Base-by-base conservation (phyloP, 257 asterid species). In the Lavandula angustifolia region DNA sequence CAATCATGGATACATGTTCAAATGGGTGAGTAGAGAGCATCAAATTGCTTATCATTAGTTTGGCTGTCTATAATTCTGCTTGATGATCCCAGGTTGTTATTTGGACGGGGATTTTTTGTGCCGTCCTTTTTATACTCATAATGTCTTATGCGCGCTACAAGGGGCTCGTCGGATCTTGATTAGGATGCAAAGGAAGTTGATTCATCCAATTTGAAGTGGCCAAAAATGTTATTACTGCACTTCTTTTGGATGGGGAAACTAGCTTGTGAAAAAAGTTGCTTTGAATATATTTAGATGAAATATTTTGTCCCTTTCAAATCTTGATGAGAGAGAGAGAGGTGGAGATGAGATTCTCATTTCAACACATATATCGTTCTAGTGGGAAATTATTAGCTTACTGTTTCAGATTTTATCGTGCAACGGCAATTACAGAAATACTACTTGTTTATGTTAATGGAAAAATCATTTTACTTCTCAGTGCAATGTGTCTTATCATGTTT, bases 101-200 rank as follows among this genome's bases (percentile, higher is more conserved):
- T 3, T 2, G 68, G 18, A 1, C 81, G 0, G 96, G 84, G 10
- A 52, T 54, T 17, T 1, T 80, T 2, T 78, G 76, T 40, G 71
- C 72, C 0, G 0, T 78, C 3, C 4, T 81, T 31, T 92, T 92
- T 44, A 11, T 81, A 31, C 64, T 89, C 48, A 80, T 85, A 41
- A 59, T 85, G 18, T 68, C 82, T 17, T 89, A 85, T 55, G 96
- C 96, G 62, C 96, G 96, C 0, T 43, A 8, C 57, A 89, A 89
- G 50, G 95, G 96, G 51, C 95, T 92, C 2, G 79, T 92, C 9
- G 96, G 96, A 68, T 89, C 89, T 40, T 84, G 79, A 83, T 50
- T 44, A 32, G 6, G 43, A 32, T n/a, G 43, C 63, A 35, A 9
- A 31, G 6, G 7, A 9, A 34, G 43, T 14, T n/a, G 12, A 56